Percentiles rank a stretch among this genome's conserved stretches.
Conservation (phyloP, 257 asterid genomes). For the Nicotiana knightiana region DNA sequence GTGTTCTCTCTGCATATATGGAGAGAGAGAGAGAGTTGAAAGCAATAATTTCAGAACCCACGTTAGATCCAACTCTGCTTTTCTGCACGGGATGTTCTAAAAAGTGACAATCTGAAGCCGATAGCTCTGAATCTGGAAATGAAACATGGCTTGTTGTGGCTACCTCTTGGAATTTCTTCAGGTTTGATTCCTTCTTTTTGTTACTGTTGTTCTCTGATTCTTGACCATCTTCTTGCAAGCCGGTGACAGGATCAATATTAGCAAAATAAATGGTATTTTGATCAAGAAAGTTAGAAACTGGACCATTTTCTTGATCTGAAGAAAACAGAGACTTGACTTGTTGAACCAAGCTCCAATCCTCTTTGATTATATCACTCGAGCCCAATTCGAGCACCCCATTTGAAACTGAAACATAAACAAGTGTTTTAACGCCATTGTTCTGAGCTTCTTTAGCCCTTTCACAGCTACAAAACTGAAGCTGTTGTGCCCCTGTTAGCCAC, state of each 20-base stretch:
- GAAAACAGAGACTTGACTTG: slow-evolving; percentile 41
- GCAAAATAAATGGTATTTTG: neutral
- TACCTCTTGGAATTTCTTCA: too few relatives aligned
- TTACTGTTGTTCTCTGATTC: neutral
- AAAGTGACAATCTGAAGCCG: neutral
- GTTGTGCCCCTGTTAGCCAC: slow-evolving; percentile 58
- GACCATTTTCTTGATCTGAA: neutral
- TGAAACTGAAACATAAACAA: slow-evolving; percentile 53
- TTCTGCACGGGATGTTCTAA: neutral
- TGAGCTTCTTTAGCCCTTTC: slow-evolving; percentile 69
- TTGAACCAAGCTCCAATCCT: slow-evolving; percentile 47
- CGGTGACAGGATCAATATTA: neutral
- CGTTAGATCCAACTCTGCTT: neutral
- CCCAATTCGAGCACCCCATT: slow-evolving; percentile 67
- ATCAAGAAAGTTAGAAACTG: too few relatives aligned
- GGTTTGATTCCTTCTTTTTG: neutral
- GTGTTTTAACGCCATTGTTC: slow-evolving; percentile 56
- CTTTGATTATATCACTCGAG: slow-evolving; percentile 35
- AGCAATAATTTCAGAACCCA: too few relatives aligned
- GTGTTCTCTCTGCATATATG: too few relatives aligned
- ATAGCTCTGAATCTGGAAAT: neutral
- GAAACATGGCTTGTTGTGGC: neutral
- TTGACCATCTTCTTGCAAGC: neutral
- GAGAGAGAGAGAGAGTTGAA: too few relatives aligned
- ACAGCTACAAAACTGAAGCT: slow-evolving; percentile 49